Evolutionary conservation across 495 filamentous ascomycete genomes (phyloP), one percentile per base, ranked within the genome.

Genomic region (Aspergillus carlsbadensis): DNA sequence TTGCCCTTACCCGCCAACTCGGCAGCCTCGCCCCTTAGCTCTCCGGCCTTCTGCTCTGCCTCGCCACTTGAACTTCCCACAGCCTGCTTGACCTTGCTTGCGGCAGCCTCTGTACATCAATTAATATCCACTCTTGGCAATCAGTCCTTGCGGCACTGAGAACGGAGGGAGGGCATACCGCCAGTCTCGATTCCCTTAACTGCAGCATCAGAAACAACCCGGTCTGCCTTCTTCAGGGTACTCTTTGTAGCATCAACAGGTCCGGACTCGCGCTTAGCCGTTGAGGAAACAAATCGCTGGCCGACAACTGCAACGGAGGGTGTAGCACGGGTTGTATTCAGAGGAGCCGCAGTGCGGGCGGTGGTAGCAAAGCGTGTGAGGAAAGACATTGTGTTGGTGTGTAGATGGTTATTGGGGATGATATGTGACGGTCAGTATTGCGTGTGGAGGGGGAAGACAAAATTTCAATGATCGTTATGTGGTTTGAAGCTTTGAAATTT

Each of bases 161-260:
- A 22, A 40, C n/a, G 34, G 17, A 18, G 31, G 24, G 8, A 15
- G 13, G 33, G 77, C 80, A 26, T 76, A 84, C 78, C 74, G 26
- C 82, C 79, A 35, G 70, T 80, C 65, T 87, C 76, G 56, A 87
- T 85, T 20, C 84, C 84, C 75, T 82, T 82, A 4, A 85, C 79
- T 10, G 78, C 78, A 0, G 68, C 78, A 65, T 82, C 72, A 1
- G 81, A 76, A n/a, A 83, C 70, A 4, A 67, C 69, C 47, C 76
- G 67, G 63, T 87, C 82, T 17, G 80, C 81, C 46, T 71, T 73
- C 70, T 86, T 81, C 17, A 80, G 60, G 0, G 81, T 78, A 29
- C 84, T 81, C 68, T 84, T 85, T 48, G 76, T 75, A 1, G 71
- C 59, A 21, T 84, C 81, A 11, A 79, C 56, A 33, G 78, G 67